These are phyloP conservation scores for Deinandra increscens DNA, from an alignment of 129 eudicot genomes.

Conservation along the genomic window DNA sequence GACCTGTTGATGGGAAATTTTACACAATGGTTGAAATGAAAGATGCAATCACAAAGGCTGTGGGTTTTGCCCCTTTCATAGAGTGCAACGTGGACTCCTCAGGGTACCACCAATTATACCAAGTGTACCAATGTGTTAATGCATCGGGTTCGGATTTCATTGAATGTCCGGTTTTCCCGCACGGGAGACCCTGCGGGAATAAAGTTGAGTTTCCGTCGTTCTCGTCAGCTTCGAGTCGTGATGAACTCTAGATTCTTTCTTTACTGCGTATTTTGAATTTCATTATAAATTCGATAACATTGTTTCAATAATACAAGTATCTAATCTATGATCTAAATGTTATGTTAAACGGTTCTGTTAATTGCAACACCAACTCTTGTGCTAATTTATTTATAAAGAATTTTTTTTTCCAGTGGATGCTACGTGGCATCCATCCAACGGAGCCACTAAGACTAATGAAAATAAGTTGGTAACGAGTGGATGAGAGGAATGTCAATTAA, in stretches of 20 bases:
- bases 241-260: constrained; percentile 17
- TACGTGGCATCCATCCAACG: no score
- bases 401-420: no score
- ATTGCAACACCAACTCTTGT: no score
- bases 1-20: constrained; percentile 43
- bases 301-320: no score
- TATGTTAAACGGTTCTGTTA: no score
- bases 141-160: constrained; percentile 54
- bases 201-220: constrained; percentile 52
- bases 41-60: constrained; percentile 46
- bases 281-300: no score
- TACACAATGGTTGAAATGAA: constrained; percentile 44
- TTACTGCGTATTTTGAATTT: no score
- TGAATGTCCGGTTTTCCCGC: constrained; percentile 68
- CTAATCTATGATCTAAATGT: no score
- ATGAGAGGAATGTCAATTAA: no score
- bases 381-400: no score
- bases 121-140: constrained; percentile 71
- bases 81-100: constrained; percentile 65
- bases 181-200: constrained; percentile 51
- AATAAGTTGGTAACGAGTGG: no score
- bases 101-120: constrained; percentile 64
- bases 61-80: constrained; percentile 52
- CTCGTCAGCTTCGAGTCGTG: constrained; percentile 31
- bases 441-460: no score